Evolutionary conservation across 768 basidiomycete genomes (phyloP).

Genomic region (Steccherinum ochraceum): DNA sequence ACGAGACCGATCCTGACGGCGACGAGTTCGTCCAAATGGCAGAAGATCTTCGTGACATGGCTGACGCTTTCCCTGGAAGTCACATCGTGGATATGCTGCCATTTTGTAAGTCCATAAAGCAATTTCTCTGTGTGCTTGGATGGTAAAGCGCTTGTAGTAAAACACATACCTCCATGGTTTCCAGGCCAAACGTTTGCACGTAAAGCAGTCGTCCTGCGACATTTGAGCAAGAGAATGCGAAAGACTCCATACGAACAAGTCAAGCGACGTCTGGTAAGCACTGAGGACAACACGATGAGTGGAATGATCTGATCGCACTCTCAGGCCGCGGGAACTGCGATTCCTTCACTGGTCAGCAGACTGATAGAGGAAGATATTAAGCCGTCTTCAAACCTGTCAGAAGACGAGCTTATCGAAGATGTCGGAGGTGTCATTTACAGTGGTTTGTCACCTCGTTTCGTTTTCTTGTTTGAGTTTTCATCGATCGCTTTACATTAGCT

Average conservation of each 20-base stretch:
- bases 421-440: background rate
- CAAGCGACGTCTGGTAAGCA: slow-evolving; percentile 25
- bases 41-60: slow-evolving; percentile 18
- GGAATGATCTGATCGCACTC: background rate
- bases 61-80: slow-evolving; percentile 24
- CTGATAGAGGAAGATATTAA: background rate
- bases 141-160: too few relatives aligned
- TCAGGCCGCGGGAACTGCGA: background rate
- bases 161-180: slow-evolving; percentile 32
- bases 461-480: background rate
- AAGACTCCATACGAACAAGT: slow-evolving; percentile 26
- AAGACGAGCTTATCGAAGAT: background rate
- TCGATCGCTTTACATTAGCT: background rate
- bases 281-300: background rate
- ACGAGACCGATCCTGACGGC: slow-evolving; percentile 15
- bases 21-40: slow-evolving; percentile 22
- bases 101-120: background rate
- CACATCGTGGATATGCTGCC: slow-evolving; percentile 28
- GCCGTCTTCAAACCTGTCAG: background rate
- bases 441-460: background rate
- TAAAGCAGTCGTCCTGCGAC: slow-evolving; percentile 22
- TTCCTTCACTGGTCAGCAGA: background rate
- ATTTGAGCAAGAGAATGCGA: slow-evolving; percentile 11
- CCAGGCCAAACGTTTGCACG: slow-evolving; percentile 32
- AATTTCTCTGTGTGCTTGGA: background rate